Evolutionary conservation across 768 basidiomycete genomes (phyloP).

Genomic region (Trametes cinnabarina): DNA sequence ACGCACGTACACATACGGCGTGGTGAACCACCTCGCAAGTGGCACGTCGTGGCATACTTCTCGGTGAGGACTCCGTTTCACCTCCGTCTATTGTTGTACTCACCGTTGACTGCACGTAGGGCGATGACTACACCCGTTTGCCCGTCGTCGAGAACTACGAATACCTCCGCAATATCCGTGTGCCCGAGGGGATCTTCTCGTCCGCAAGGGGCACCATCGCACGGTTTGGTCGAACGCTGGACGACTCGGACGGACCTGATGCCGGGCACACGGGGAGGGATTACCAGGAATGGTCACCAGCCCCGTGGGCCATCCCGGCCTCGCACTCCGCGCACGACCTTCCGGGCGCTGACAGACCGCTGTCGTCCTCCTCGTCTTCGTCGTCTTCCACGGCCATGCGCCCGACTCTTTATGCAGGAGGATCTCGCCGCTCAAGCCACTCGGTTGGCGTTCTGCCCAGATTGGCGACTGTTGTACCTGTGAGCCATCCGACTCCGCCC

Average conservation of each 20-base stretch:
- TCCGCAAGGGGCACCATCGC: slow-evolving; percentile 53
- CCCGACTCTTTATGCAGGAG: slow-evolving; percentile 5
- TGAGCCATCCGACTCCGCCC: slow-evolving; percentile 20
- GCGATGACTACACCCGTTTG: slow-evolving; percentile 63
- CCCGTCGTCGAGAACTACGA: slow-evolving; percentile 76
- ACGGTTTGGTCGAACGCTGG: slow-evolving; percentile 27
- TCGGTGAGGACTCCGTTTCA: slow-evolving; percentile 41
- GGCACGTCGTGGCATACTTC: slow-evolving; percentile 85
- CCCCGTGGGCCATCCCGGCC: slow-evolving; percentile 22
- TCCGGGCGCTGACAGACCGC: slow-evolving; percentile 10
- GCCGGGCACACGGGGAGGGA: slow-evolving; percentile 23
- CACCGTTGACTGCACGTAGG: slow-evolving; percentile 37
- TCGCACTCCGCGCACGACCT: slow-evolving; percentile 5
- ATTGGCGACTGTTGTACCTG: slow-evolving; percentile 28
- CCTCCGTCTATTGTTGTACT: slow-evolving; percentile 3
- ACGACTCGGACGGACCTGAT: slow-evolving; percentile 26
- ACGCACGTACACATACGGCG: slow-evolving; percentile 69
- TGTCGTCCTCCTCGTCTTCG: slow-evolving; percentile 22
- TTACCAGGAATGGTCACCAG: slow-evolving; percentile 23
- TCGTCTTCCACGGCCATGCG: slow-evolving; percentile 13
- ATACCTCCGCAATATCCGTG: slow-evolving; percentile 63
- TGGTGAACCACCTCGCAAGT: slow-evolving; percentile 59
- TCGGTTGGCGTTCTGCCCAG: slow-evolving; percentile 23
- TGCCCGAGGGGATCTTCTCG: slow-evolving; percentile 70
- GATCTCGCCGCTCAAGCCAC: not conserved